These are phyloP conservation scores for Bremia lactucae DNA, from an alignment of 352 stramenopile genomes.

Conservation along the genomic window DNA sequence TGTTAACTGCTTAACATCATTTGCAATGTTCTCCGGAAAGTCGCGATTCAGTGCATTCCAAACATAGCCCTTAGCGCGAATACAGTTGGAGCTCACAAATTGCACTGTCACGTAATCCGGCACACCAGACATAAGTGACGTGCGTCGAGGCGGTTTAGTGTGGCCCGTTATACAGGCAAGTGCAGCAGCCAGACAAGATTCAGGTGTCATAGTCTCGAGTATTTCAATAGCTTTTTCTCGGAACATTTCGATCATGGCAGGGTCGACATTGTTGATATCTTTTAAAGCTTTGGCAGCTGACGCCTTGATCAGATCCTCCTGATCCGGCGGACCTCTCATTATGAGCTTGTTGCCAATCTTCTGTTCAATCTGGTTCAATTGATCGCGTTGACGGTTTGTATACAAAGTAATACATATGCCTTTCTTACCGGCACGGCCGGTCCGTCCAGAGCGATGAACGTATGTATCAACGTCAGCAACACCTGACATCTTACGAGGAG, in stretches of 20 bases:
- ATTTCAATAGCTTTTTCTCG: conserved; percentile 55
- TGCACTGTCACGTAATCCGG: conserved; percentile 85
- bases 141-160: conserved; percentile 61
- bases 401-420: conserved; percentile 97
- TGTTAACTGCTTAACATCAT: conserved; percentile 85
- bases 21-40: conserved; percentile 60
- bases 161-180: conserved; percentile 88
- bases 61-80: conserved; percentile 85
- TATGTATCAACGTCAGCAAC: conserved; percentile 94
- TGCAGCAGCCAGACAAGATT: conserved; percentile 64
- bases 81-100: conserved; percentile 76
- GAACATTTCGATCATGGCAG: conserved; percentile 66
- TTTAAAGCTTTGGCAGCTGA: conserved; percentile 74
- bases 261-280: conserved; percentile 76
- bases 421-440: conserved; percentile 91
- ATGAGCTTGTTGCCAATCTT: conserved; percentile 85
- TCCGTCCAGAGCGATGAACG: conserved; percentile 96
- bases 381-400: conserved; percentile 68
- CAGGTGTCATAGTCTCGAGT: conserved; percentile 44
- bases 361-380: conserved; percentile 77
- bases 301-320: conserved; percentile 82
- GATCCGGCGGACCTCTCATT: conserved; percentile 73
- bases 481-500: conserved; percentile 67
- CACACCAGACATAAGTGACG: conserved; percentile 84
- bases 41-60: conserved; percentile 87